A percentile compares a stretch with the other conserved stretches of the same genome.
Conservation (phyloP, 495 filamentous ascomycete species). For the Xylaria curta region DNA sequence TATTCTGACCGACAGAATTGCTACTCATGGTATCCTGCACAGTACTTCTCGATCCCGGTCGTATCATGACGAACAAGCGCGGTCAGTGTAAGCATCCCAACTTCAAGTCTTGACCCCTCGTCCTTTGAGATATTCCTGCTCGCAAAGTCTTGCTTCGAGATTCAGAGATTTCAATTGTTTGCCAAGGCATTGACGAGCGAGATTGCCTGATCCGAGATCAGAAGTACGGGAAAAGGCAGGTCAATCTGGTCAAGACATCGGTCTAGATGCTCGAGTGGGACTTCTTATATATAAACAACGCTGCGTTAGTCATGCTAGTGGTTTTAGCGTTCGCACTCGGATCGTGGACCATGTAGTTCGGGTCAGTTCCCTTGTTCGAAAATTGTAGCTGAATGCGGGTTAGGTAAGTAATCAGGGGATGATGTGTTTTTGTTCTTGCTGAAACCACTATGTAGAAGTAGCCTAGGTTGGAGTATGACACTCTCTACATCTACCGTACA, state of each 20-base stretch:
- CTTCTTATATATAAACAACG: not conserved
- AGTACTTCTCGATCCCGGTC: not conserved
- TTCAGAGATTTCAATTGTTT: not conserved
- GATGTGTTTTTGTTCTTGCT: not conserved
- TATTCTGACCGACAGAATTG: not conserved
- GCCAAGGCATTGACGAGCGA: constrained; percentile 11
- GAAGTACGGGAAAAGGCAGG: constrained; percentile 10
- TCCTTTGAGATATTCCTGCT: constrained; percentile 12
- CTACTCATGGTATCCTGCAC: not conserved
- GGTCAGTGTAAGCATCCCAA: too few relatives aligned
- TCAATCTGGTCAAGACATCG: not conserved
- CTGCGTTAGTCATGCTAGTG: not conserved
- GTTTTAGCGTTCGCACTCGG: not conserved
- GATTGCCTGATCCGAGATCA: constrained; percentile 8
- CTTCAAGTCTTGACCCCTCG: constrained; percentile 6
- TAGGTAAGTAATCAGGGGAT: not conserved
- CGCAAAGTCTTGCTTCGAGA: not conserved
- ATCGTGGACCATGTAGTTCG: not conserved
- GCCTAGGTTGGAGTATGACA: not conserved
- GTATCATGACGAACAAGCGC: constrained; percentile 11
- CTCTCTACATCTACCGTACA: too few relatives aligned
- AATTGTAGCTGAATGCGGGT: not conserved
- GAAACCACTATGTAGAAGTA: not conserved
- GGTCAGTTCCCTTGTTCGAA: not conserved
- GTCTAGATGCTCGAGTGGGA: not conserved